Evolutionary conservation across 306 rosid species (phyloP), one percentile per base, ranked within the genome.

Genomic region (Sicyos baderoa): DNA sequence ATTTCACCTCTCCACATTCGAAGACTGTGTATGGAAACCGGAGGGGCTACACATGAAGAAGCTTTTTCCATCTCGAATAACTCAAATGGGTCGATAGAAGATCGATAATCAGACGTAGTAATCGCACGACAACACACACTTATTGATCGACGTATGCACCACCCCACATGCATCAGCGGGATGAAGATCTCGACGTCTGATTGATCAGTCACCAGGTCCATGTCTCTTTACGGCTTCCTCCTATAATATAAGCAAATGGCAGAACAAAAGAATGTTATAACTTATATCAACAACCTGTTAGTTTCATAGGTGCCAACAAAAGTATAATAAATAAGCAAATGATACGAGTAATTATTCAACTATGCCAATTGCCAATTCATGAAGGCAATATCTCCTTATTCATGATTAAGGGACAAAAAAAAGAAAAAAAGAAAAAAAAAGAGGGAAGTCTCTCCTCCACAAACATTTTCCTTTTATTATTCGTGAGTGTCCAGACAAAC

Each of bases 151-250:
- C 27, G 49, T 9, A 2, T 10, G 70, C 70, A 42, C 54, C 53
- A 42, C 54, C 37, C 70, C 37, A 13, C n/a, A 9, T 5, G 51
- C 68, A 62, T 4, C 5, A 15, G 0, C 11, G 6, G 29, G 17
- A 21, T 42, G 70, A 44, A 2, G 12, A 64, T 13, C 19, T 42
- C 6, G 35, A 17, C 16, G 11, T 6, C 15, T 21, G 70, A 64
- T 14, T 13, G 37, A 42, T 64, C 19, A 1, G 18, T 45, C 70
- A 40, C 45, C 70, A 21, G 27, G 17, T 44, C 35, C 53, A 64
- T 44, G 54, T 64, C 54, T 64, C 70, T 44, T 44, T 64, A 13
- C 54, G 70, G 15, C 29, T 62, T 42, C 53, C 54, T 44, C 70
- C 70, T 64, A 19, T n/a, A n/a, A n/a, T n/a, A 64, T 45, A 19